A percentile compares a stretch with the other conserved stretches of the same genome.
phyloP scores from a whole-genome alignment of 352 stramenopile species.

The Stramenopiles sp. region DNA sequence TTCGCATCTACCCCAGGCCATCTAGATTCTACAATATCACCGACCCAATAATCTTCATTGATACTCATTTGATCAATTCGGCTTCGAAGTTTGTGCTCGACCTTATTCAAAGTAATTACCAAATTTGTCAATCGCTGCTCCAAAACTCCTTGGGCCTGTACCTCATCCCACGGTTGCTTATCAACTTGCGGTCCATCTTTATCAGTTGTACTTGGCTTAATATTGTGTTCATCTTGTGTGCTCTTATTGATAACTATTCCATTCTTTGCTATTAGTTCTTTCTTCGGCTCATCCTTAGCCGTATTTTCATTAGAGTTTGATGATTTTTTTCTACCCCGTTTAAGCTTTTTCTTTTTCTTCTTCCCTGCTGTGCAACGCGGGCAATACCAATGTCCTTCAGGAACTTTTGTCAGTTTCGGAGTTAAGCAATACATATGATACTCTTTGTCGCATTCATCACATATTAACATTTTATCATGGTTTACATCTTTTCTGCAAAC shows the following conservation, averaged over 20 bases:
- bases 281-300: neutral
- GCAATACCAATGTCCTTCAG: neutral
- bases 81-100: neutral
- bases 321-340: neutral
- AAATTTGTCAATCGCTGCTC: neutral
- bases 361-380: neutral
- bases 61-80: neutral
- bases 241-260: neutral
- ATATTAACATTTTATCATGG: neutral
- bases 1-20: neutral
- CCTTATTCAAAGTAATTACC: neutral
- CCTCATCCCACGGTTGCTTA: neutral
- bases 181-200: too few species aligned
- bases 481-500: neutral
- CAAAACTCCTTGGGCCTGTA: neutral
- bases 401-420: neutral
- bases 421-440: conserved; percentile 4
- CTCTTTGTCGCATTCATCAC: neutral
- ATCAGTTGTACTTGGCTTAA: too few species aligned
- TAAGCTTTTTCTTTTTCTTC: neutral
- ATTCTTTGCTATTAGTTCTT: neutral
- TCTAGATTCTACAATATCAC: neutral
- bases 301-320: neutral
- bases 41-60: neutral
- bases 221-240: neutral